Percentiles rank a stretch among this genome's conserved stretches.
Conservation (phyloP, 768 basidiomycete genomes). For the Tricholoma saponaceum region DNA sequence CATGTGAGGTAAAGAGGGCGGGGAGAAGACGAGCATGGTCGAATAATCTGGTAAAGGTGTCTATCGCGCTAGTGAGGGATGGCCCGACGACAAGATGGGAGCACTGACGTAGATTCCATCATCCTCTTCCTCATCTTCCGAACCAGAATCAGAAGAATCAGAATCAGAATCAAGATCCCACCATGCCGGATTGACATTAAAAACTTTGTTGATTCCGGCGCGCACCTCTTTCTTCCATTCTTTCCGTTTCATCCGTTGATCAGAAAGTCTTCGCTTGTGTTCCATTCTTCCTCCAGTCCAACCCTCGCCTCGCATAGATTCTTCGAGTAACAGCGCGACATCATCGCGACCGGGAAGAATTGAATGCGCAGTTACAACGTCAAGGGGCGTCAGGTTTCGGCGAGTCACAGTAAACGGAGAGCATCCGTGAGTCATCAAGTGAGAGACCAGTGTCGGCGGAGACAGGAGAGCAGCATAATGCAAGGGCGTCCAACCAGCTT, state of each 20-base stretch:
- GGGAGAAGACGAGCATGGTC: slow-evolving; percentile 92
- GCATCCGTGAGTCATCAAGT: slow-evolving; percentile 89
- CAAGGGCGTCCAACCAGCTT: slow-evolving; percentile 93
- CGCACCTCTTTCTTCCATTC: slow-evolving; percentile 52
- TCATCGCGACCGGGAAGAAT: slow-evolving; percentile 79
- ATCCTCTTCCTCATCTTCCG: slow-evolving; percentile 48
- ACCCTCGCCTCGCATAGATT: slow-evolving; percentile 82
- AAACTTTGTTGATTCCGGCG: slow-evolving; percentile 51
- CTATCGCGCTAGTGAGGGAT: slow-evolving; percentile 19
- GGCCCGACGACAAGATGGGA: slow-evolving; percentile 11
- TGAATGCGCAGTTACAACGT: slow-evolving; percentile 84
- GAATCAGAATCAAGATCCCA: slow-evolving; percentile 54
- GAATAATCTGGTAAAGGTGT: slow-evolving; percentile 75
- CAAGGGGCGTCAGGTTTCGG: slow-evolving; percentile 80
- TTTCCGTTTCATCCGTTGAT: slow-evolving; percentile 52
- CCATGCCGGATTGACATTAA: slow-evolving; percentile 59
- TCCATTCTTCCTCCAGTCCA: slow-evolving; percentile 80
- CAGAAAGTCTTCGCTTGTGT: slow-evolving; percentile 54
- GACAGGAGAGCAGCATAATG: slow-evolving; percentile 88
- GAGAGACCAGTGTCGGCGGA: slow-evolving; percentile 87
- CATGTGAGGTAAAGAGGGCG: slow-evolving; percentile 68
- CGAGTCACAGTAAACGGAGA: slow-evolving; percentile 75
- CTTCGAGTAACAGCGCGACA: slow-evolving; percentile 81
- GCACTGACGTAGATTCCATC: slow-evolving; percentile 45
- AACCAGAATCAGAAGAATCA: slow-evolving; percentile 27